phyloP scores from a whole-genome alignment of 306 rosid genomes.

The Cyamopsis tetragonoloba region DNA sequence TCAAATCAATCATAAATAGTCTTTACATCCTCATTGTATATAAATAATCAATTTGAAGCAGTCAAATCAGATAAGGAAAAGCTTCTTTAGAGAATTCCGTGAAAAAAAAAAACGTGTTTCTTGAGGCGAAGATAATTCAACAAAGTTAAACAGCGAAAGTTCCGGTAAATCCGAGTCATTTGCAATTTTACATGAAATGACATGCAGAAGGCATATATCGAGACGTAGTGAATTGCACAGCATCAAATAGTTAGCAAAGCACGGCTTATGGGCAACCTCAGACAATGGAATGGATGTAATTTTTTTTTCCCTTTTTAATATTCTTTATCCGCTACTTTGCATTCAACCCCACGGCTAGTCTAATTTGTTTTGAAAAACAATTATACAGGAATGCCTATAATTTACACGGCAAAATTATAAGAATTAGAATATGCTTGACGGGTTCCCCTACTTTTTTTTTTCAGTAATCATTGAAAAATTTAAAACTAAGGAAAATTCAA shows the following conservation, averaged over 20 bases:
- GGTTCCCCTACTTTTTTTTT: conserved; percentile 37
- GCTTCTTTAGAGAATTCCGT: not conserved
- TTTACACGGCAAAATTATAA: conserved; percentile 50
- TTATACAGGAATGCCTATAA: conserved; percentile 60
- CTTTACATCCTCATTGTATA: too few species aligned
- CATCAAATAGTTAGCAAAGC: not conserved
- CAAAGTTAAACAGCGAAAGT: not conserved
- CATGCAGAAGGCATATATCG: not conserved
- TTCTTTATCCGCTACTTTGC: conserved; percentile 22
- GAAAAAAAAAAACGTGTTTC: not conserved
- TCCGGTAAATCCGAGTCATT: not conserved
- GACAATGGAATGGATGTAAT: not conserved
- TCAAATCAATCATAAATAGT: too few species aligned
- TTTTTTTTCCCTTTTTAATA: not conserved
- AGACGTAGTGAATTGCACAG: not conserved
- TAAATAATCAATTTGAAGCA: too few species aligned
- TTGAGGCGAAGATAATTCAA: not conserved
- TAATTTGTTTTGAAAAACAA: conserved; percentile 30
- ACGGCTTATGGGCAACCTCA: not conserved
- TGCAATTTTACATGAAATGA: conserved; percentile 11
- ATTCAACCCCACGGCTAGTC: conserved; percentile 29
- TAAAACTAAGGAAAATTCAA: conserved; percentile 33
- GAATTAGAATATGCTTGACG: conserved; percentile 23
- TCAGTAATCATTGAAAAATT: conserved; percentile 31
- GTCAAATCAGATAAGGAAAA: too few species aligned